phyloP scores from a whole-genome alignment of 768 basidiomycete genomes.

The Holtermanniella nyarrowii region DNA sequence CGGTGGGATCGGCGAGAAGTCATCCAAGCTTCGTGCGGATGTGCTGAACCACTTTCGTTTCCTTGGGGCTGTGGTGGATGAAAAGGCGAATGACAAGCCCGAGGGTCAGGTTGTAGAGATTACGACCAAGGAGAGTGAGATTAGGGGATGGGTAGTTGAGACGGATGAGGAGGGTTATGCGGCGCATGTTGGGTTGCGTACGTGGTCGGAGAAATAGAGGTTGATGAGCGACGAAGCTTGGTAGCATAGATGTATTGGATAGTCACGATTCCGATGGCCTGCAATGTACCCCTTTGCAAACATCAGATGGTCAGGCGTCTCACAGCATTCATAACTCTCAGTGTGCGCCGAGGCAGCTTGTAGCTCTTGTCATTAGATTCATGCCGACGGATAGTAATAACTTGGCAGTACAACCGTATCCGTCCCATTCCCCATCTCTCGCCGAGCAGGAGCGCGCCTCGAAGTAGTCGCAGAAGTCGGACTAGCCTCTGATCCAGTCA shows the following conservation, averaged over 20 bases:
- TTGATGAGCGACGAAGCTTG: no score
- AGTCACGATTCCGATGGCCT: no score
- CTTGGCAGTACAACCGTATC: background rate
- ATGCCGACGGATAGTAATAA: background rate
- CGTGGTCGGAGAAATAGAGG: background rate
- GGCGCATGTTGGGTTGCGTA: slow-evolving; percentile 15
- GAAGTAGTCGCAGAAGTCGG: background rate
- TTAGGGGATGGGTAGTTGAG: slow-evolving; percentile 41
- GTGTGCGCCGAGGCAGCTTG: no score
- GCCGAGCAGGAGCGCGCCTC: background rate
- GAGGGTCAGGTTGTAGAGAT: slow-evolving; percentile 32
- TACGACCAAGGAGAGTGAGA: slow-evolving; percentile 28
- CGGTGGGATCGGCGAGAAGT: slow-evolving; percentile 78
- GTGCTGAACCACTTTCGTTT: slow-evolving; percentile 51
- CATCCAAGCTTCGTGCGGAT: slow-evolving; percentile 52
- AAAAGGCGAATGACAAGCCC: slow-evolving; percentile 46
- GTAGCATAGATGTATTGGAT: no score
- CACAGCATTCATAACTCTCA: no score
- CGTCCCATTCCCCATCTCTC: background rate
- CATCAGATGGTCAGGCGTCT: no score
- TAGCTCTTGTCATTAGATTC: no score
- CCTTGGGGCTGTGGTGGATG: slow-evolving; percentile 54
- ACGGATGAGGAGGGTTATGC: slow-evolving; percentile 42
- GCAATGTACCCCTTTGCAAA: no score
- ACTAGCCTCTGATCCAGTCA: background rate